A percentile compares a stretch with the other conserved stretches of the same genome.
Evolutionary conservation across 176 grass and related monocot genomes (phyloP).

Genomic region (Musa beccarii): DNA sequence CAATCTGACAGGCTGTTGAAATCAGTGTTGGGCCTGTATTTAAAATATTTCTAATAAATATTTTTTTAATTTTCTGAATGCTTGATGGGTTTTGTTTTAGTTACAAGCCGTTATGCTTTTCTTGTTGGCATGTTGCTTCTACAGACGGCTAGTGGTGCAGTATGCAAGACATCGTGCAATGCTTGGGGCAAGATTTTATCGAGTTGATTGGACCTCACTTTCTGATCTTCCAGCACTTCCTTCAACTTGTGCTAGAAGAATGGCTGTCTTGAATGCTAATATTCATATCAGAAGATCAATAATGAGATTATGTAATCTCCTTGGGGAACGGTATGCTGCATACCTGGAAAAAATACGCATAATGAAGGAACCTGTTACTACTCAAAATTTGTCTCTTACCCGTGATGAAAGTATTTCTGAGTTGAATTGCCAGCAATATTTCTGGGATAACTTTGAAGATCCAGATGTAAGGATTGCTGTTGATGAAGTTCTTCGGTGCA

Average conservation of each 20-base stretch:
- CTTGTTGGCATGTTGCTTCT: conserved; percentile 25
- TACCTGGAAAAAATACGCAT: conserved; percentile 43
- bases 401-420: conserved; percentile 21
- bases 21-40: no score
- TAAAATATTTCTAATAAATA: background rate
- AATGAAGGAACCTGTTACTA: conserved; percentile 22
- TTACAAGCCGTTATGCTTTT: conserved; percentile 8
- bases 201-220: conserved; percentile 68
- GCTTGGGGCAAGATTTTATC: conserved; percentile 65
- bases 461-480: conserved; percentile 69
- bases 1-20: no score
- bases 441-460: conserved; percentile 80
- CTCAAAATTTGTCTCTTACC: conserved; percentile 25
- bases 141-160: conserved; percentile 67
- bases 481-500: conserved; percentile 75
- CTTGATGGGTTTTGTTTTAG: conserved; percentile 16
- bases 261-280: conserved; percentile 57
- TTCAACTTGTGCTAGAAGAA: conserved; percentile 64
- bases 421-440: conserved; percentile 30
- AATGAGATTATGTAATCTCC: conserved; percentile 60
- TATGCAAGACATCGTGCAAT: conserved; percentile 61
- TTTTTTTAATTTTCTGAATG: background rate
- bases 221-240: conserved; percentile 75
- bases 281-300: conserved; percentile 55
- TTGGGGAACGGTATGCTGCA: conserved; percentile 46